These are phyloP conservation scores for Russula abietina DNA, from an alignment of 768 basidiomycete genomes.

Conservation along the genomic window DNA sequence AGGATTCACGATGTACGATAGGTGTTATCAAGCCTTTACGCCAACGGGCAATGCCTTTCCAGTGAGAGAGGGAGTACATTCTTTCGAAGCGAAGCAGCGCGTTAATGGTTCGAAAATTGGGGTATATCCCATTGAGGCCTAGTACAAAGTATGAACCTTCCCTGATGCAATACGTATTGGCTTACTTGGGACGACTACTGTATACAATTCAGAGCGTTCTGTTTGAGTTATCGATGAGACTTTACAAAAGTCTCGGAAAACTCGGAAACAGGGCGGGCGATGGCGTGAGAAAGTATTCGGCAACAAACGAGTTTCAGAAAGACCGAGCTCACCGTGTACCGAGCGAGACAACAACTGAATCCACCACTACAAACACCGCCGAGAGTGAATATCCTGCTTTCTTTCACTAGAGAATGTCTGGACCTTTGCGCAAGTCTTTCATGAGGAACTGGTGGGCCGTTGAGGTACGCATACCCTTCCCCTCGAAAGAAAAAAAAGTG, in stretches of 20 bases:
- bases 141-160: neutral
- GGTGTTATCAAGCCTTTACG: neutral
- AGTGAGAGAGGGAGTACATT: neutral
- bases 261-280: neutral
- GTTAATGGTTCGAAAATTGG: neutral
- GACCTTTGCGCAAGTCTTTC: constrained; percentile 17
- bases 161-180: neutral
- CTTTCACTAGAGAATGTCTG: constrained; percentile 1
- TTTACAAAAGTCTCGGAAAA: too few relatives aligned
- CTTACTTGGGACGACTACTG: neutral
- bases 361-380: constrained; percentile 8
- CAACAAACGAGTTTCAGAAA: constrained; percentile 7
- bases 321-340: too few relatives aligned
- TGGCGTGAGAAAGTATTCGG: constrained; percentile 9
- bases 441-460: constrained; percentile 26
- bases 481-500: neutral
- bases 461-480: constrained; percentile 17
- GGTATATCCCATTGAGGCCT: neutral
- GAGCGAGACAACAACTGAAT: neutral
- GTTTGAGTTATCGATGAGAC: neutral
- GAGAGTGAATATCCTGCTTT: neutral
- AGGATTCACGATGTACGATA: neutral
- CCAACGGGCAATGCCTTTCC: neutral
- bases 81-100: neutral
- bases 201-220: neutral